Conservation (phyloP, 768 basidiomycete genomes). For the Tricholoma flavovirens region DNA sequence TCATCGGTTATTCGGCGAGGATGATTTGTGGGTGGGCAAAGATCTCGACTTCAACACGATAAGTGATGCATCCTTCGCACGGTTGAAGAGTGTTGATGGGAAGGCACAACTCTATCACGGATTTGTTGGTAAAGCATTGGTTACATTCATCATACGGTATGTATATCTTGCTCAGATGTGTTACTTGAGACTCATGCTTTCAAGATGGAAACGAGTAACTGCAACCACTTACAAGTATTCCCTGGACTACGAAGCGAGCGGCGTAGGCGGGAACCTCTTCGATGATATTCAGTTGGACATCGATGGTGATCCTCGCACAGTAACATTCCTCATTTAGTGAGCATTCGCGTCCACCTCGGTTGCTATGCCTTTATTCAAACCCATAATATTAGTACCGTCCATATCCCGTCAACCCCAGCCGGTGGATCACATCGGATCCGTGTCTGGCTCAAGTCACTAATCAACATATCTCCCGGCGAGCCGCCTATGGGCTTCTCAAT, state of each 20-base stretch:
- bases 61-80: conserved; percentile 50
- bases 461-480: conserved; percentile 24
- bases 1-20: conserved; percentile 58
- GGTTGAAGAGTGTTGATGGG: conserved; percentile 35
- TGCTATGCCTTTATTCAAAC: conserved; percentile 1
- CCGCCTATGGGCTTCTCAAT: conserved; percentile 27
- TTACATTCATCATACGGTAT: conserved; percentile 52
- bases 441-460: conserved; percentile 53
- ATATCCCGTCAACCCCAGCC: conserved; percentile 44
- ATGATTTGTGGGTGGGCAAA: conserved; percentile 60
- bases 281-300: conserved; percentile 47
- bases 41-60: conserved; percentile 61
- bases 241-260: conserved; percentile 61
- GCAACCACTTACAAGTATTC: conserved; percentile 47
- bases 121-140: conserved; percentile 48
- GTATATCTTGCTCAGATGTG: conserved; percentile 7
- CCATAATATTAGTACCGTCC: conserved; percentile 39
- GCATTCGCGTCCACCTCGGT: conserved; percentile 15
- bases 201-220: conserved; percentile 45
- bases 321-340: conserved; percentile 60
- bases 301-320: conserved; percentile 46
- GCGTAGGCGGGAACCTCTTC: conserved; percentile 50
- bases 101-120: conserved; percentile 50
- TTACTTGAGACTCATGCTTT: background rate
- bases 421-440: conserved; percentile 61